phyloP scores from a whole-genome alignment of 108 stramenopile genomes.

The Mediolabrus comicus region DNA sequence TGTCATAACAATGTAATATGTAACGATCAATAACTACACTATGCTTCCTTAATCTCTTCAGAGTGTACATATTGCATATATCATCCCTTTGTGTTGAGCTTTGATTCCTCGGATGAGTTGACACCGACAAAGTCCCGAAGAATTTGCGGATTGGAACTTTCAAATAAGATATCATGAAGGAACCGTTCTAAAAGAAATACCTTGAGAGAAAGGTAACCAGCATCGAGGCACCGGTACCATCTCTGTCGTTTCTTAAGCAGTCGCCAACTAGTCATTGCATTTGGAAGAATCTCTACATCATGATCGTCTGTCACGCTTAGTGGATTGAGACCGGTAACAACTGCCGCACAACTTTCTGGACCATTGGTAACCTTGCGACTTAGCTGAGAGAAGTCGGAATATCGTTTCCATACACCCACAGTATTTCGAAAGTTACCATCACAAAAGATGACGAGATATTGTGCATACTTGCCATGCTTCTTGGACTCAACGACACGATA shows the following conservation, averaged over 20 bases:
- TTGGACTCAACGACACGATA: slow-evolving; percentile 88
- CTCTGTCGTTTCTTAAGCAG: slow-evolving; percentile 86
- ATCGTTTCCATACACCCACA: slow-evolving; percentile 89
- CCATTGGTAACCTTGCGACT: slow-evolving; percentile 70
- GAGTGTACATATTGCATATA: too few relatives aligned
- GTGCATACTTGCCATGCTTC: slow-evolving; percentile 82
- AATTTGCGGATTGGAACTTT: slow-evolving; percentile 76
- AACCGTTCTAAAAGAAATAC: slow-evolving; percentile 95
- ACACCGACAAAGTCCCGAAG: slow-evolving; percentile 77
- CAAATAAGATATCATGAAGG: slow-evolving; percentile 94
- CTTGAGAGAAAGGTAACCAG: slow-evolving; percentile 91
- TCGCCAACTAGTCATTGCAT: slow-evolving; percentile 87
- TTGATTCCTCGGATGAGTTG: slow-evolving; percentile 23
- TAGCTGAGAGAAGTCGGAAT: slow-evolving; percentile 82
- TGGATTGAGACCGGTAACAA: slow-evolving; percentile 76
- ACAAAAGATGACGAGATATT: slow-evolving; percentile 83
- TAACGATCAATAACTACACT: too few relatives aligned
- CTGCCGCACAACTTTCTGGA: slow-evolving; percentile 71
- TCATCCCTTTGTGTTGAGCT: slow-evolving; percentile 41
- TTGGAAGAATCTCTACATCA: slow-evolving; percentile 69
- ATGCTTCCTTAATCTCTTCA: too few relatives aligned
- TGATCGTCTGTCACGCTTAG: slow-evolving; percentile 75
- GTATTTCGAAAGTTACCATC: slow-evolving; percentile 84
- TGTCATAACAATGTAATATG: neutral
- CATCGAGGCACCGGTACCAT: slow-evolving; percentile 93